phyloP scores from a whole-genome alignment of 805 yeast genomes.

The Saturnispora silvae region DNA sequence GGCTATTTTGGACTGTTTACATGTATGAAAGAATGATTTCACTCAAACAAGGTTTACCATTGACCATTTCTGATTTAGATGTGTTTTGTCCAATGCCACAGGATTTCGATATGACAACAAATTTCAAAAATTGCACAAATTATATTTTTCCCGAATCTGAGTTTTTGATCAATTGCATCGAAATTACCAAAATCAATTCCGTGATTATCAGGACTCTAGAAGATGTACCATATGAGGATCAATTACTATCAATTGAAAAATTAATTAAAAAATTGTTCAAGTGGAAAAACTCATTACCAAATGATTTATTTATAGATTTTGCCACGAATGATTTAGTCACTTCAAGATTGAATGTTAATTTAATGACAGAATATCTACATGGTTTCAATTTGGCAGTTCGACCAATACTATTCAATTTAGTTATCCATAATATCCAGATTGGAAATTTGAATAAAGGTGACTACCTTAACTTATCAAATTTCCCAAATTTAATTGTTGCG shows the following conservation, averaged over 20 bases:
- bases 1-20: slow-evolving; percentile 32
- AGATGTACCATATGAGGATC: slow-evolving; percentile 68
- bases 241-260: slow-evolving; percentile 62
- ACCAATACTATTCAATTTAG: slow-evolving; percentile 67
- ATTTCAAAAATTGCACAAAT: slow-evolving; percentile 49
- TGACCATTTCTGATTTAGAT: slow-evolving; percentile 71
- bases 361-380: slow-evolving; percentile 76
- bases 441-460: slow-evolving; percentile 29
- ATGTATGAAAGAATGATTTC: slow-evolving; percentile 58
- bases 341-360: slow-evolving; percentile 56
- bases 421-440: slow-evolving; percentile 49
- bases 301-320: slow-evolving; percentile 55
- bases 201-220: slow-evolving; percentile 57
- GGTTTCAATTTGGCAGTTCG: slow-evolving; percentile 73
- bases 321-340: slow-evolving; percentile 42
- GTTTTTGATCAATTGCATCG: slow-evolving; percentile 64
- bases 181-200: slow-evolving; percentile 70
- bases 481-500: slow-evolving; percentile 58
- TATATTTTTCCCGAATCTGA: slow-evolving; percentile 75
- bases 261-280: slow-evolving; percentile 53
- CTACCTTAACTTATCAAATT: slow-evolving; percentile 49
- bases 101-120: slow-evolving; percentile 55
- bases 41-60: slow-evolving; percentile 72
- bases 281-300: slow-evolving; percentile 61
- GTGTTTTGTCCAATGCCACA: slow-evolving; percentile 69